phyloP scores from a whole-genome alignment of 192 early-diverging fungal species.

The Allomyces macrogynus region DNA sequence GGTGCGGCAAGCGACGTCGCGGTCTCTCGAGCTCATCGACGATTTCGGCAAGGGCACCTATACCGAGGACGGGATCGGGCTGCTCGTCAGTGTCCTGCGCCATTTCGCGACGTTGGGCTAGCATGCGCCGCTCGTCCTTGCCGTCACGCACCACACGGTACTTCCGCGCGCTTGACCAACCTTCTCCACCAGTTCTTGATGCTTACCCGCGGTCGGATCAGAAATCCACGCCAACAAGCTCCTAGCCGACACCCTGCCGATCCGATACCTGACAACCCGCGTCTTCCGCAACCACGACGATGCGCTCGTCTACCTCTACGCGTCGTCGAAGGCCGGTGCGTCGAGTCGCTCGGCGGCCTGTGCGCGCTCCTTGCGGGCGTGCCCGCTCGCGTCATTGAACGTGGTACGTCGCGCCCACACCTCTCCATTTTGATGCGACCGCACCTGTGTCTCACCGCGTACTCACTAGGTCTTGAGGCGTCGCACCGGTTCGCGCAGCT shows the following conservation, averaged over 20 bases:
- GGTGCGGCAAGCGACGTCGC: neutral
- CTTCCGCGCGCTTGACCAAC: neutral
- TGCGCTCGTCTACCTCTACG: neutral
- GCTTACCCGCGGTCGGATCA: neutral
- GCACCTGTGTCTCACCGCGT: too few species aligned
- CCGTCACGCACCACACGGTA: neutral
- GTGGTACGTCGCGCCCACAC: neutral
- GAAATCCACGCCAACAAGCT: too few species aligned
- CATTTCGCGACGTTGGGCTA: neutral
- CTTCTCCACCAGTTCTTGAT: neutral
- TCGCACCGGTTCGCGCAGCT: too few species aligned
- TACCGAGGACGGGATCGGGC: constrained; percentile 1
- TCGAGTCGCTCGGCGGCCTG: neutral
- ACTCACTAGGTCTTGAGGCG: too few species aligned
- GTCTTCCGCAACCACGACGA: neutral
- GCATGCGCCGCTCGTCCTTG: neutral
- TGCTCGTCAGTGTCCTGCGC: neutral
- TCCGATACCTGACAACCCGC: neutral
- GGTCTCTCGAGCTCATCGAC: constrained; percentile 1
- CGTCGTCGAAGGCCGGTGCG: neutral
- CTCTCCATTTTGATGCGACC: too few species aligned
- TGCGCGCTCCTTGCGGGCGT: neutral
- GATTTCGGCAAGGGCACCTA: constrained; percentile 5
- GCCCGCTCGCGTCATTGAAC: neutral
- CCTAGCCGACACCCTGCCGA: neutral